Conservation (phyloP, 2,329 filamentous ascomycete species). For the Colletotrichum noveboracense region DNA sequence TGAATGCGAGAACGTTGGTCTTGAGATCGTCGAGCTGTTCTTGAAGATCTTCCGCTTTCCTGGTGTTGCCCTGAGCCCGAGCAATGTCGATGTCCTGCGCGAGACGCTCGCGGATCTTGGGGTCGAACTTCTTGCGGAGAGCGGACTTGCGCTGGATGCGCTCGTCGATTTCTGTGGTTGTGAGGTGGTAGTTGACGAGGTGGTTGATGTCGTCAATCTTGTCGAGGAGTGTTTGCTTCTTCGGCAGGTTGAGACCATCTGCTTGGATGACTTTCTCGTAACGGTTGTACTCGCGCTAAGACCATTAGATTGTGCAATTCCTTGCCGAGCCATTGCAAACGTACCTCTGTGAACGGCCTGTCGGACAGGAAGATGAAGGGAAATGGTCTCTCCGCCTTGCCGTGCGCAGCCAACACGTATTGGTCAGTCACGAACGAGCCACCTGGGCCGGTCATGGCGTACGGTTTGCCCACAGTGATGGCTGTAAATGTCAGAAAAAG, state of each 20-base stretch:
- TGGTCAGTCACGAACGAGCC: conserved; percentile 83
- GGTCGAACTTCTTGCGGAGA: conserved; percentile 69
- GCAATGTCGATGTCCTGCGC: conserved; percentile 71
- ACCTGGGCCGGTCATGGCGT: conserved; percentile 80
- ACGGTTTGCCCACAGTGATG: conserved; percentile 80
- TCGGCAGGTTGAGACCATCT: conserved; percentile 76
- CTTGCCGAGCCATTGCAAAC: conserved; percentile 25
- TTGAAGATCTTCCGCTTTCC: conserved; percentile 58
- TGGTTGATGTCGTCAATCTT: conserved; percentile 84
- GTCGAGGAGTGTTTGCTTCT: conserved; percentile 67
- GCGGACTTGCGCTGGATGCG: conserved; percentile 76
- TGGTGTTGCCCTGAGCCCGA: conserved; percentile 65
- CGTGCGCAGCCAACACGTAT: conserved; percentile 82
- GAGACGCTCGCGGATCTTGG: conserved; percentile 71
- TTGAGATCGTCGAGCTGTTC: conserved; percentile 68
- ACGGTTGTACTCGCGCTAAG: conserved; percentile 77
- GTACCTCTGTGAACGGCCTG: conserved; percentile 79
- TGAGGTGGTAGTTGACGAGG: conserved; percentile 82
- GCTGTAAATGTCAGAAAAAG: conserved; percentile 52
- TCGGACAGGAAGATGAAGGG: conserved; percentile 93
- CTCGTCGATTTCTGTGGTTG: conserved; percentile 79
- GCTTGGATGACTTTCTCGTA: conserved; percentile 78
- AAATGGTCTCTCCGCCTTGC: conserved; percentile 82
- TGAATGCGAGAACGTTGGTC: conserved; percentile 75
- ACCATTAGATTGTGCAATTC: background rate